These are phyloP conservation scores for Diaporthe citriasiana DNA, from an alignment of 2,329 filamentous ascomycete species.

Conservation along the genomic window DNA sequence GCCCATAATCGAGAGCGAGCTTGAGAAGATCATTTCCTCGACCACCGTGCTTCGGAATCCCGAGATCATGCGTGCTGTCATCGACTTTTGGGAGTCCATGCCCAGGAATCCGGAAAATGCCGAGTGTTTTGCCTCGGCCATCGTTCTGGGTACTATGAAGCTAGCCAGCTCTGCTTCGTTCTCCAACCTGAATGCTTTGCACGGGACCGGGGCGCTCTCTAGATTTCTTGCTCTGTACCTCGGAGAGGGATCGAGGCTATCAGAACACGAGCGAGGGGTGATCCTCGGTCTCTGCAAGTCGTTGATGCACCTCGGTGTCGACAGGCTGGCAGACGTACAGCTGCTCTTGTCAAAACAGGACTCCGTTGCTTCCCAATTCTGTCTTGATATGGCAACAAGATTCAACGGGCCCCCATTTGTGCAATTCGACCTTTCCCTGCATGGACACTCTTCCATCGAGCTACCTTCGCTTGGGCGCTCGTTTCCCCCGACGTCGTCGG, in stretches of 20 bases:
- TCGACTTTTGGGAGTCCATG: slow-evolving; percentile 75
- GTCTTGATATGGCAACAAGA: slow-evolving; percentile 78
- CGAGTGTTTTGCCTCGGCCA: slow-evolving; percentile 69
- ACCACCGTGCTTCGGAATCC: slow-evolving; percentile 70
- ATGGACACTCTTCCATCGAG: slow-evolving; percentile 92
- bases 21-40: slow-evolving; percentile 64
- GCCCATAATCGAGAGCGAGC: slow-evolving; percentile 53
- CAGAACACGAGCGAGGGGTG: slow-evolving; percentile 67
- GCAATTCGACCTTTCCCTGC: slow-evolving; percentile 91
- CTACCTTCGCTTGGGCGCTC: slow-evolving; percentile 85
- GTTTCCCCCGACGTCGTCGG: slow-evolving; percentile 84
- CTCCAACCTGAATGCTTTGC: slow-evolving; percentile 79
- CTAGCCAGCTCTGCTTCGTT: slow-evolving; percentile 72
- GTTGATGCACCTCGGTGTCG: slow-evolving; percentile 82
- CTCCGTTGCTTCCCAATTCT: slow-evolving; percentile 74
- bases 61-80: slow-evolving; percentile 73
- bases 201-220: slow-evolving; percentile 78
- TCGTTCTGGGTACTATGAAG: slow-evolving; percentile 75
- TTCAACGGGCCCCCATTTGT: slow-evolving; percentile 87
- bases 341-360: slow-evolving; percentile 73
- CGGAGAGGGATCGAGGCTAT: slow-evolving; percentile 63
- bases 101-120: slow-evolving; percentile 61
- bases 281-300: slow-evolving; percentile 77
- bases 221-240: slow-evolving; percentile 76
- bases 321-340: slow-evolving; percentile 85